Base-by-base conservation (phyloP, 495 filamentous ascomycete genomes). In the Aspergillus carlsbadensis region DNA sequence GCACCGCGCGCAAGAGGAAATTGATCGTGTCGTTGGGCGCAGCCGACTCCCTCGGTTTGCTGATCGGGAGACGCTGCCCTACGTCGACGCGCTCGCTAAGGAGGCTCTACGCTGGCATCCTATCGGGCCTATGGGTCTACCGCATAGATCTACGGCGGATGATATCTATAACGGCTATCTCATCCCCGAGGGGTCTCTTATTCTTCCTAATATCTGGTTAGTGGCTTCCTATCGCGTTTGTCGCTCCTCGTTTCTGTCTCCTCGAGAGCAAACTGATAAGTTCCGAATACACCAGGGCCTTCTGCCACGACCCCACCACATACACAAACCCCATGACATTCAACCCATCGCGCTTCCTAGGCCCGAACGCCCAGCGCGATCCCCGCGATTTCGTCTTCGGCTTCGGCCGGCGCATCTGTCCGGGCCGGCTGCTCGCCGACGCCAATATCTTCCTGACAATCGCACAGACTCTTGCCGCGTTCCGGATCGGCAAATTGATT, bases 81-180 rank as follows among this genome's bases (percentile, higher is more conserved):
- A 81, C 40, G 57, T 77, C 21, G 47, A 74, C 33, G 74, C 70
- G 3, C 34, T 78, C 2, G 64, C 75, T 2, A 77, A 75, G 50
- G 77, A 81, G 43, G 62, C 61, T 2, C 60, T 76, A 1, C 66
- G 78, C 11, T 82, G 79, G 78, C 69, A 74, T 42, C 69, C 71
- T 0, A 67, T 78, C 10, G 57, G 54, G 0, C 74, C 82, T 0
- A 69, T 76, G 54, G 66, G 26, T 3, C 3, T 87, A 21, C 81
- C 86, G 0, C 86, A 90, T 59, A 69, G 69, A 6, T 71, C 77
- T 2, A 67, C 71, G 6, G 65, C 77, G n/a, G 84, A 84, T 44
- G 81, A 86, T 57, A 65, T 72, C 10, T 79, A 75, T 40, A 56
- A 74, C 2, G 82, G 79, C 11, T 81, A 75, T 60, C 65, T 71